phyloP scores from a whole-genome alignment of 345 rosid species.

The Arabidopsis suecica region DNA sequence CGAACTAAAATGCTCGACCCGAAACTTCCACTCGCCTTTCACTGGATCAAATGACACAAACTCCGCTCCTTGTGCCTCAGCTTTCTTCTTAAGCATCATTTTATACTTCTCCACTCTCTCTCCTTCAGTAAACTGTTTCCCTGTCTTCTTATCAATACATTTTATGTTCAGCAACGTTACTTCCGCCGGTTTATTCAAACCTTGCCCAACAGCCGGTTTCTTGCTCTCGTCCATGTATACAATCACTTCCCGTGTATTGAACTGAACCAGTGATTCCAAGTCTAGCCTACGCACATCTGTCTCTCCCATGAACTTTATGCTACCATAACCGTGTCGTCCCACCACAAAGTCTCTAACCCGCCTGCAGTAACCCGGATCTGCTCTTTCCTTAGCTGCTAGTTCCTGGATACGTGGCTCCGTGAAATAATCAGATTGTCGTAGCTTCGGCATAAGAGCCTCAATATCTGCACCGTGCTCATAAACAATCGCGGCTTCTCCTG shows the following conservation, averaged over 20 bases:
- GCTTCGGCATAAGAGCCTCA: constrained; percentile 96
- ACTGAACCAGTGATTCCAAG: constrained; percentile 86
- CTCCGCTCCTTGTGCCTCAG: constrained; percentile 87
- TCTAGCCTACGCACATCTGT: constrained; percentile 94
- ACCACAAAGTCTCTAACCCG: constrained; percentile 85
- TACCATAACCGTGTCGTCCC: constrained; percentile 87
- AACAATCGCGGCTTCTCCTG: constrained; percentile 29
- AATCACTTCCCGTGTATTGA: constrained; percentile 87
- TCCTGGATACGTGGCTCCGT: constrained; percentile 94
- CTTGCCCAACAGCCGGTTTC: constrained; percentile 96
- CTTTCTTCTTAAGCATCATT: constrained; percentile 87
- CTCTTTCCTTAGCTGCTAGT: constrained; percentile 95
- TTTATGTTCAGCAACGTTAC: constrained; percentile 91
- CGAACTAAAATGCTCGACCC: constrained; percentile 82
- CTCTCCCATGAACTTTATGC: constrained; percentile 91
- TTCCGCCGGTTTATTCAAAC: constrained; percentile 95
- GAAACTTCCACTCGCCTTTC: constrained; percentile 93
- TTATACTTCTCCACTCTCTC: constrained; percentile 70
- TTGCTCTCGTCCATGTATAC: constrained; percentile 92
- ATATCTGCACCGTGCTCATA: constrained; percentile 65
- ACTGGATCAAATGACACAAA: constrained; percentile 83
- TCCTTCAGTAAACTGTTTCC: constrained; percentile 75
- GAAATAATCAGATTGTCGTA: constrained; percentile 78
- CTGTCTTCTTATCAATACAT: constrained; percentile 80
- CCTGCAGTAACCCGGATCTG: constrained; percentile 84